A percentile compares a stretch with the other conserved stretches of the same genome.
Evolutionary conservation across 208 protist genomes (phyloP).

Genomic region (Trypanosoma congolense): DNA sequence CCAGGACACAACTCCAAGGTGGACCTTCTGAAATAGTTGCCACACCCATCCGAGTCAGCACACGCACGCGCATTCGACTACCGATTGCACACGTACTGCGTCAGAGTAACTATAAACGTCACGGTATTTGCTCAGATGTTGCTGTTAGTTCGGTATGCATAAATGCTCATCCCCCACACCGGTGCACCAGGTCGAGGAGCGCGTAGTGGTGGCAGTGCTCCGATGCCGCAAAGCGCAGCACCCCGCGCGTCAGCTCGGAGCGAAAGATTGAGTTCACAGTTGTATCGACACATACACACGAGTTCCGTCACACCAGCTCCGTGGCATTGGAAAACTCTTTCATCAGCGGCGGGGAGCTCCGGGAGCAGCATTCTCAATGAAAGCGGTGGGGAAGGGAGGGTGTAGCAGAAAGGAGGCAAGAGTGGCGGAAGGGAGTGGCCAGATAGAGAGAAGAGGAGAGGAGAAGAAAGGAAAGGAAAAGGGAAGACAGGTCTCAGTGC

Average conservation of each 20-base stretch:
- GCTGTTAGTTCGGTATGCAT: too few species aligned
- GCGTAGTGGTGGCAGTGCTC: too few species aligned
- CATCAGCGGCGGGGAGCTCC: not conserved
- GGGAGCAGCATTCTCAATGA: not conserved
- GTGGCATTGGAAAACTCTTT: not conserved
- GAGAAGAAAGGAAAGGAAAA: not conserved
- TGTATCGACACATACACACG: not conserved
- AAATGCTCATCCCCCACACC: not conserved
- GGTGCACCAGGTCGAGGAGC: not conserved
- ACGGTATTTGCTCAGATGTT: too few species aligned
- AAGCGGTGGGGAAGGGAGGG: too few species aligned
- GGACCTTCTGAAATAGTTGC: too few species aligned
- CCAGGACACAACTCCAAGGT: too few species aligned
- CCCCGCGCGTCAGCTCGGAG: constrained; percentile 4
- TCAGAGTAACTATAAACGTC: too few species aligned
- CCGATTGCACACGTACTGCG: too few species aligned
- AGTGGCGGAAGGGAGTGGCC: not conserved
- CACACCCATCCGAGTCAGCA: too few species aligned
- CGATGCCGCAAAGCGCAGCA: too few species aligned
- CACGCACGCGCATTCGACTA: too few species aligned
- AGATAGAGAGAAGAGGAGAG: not conserved
- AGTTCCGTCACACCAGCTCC: not conserved
- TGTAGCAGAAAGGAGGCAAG: too few species aligned
- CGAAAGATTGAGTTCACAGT: constrained; percentile 1
- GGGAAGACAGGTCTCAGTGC: constrained; percentile 9